Evolutionary conservation across 1,284 basidiomycete species (phyloP), one percentile per base, ranked within the genome.

Genomic region (Melampsora larici-populina): DNA sequence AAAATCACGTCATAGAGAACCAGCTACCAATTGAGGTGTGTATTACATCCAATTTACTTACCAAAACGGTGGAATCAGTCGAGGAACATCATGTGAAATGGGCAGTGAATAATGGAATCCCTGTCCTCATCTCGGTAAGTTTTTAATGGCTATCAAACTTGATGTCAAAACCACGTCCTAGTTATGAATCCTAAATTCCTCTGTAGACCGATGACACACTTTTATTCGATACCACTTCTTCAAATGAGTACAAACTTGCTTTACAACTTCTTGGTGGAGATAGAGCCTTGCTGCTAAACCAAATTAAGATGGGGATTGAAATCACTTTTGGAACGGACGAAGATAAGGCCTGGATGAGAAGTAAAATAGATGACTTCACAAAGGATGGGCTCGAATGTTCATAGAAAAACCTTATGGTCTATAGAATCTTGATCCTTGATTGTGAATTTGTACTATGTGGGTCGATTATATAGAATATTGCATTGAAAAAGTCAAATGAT

Each of bases 1-100:
- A 43, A 58, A 31, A 55, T 48, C 21, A 67, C 21, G 66, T 75
- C 21, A 15, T 75, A 29, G 46, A 26, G 46, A 18, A 15, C n/a
- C 67, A 75, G 58, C 33, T 48, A 29, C 73, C 73, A n/a, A 75
- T 75, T 36, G 73, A 75, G 46, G 67, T 75, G 15, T 75, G 73
- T 58, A 29, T 75, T 6, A 67, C 73, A 24, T 75, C 73, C 2
- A 75, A 75, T 29, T 26, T 75, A 1, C 66, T 67, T 36, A 36
- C 40, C 24, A 46, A 48, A 31, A 64, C 64, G 15, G 46, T 75
- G 17, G 21, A 18, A 65, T 58, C 48, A 9, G 26, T 75, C 9
- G 64, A 75, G 51, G 48, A 49, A 17, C 73, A 75, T 48, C 73
- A 75, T 68, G 36, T 75, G 13, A 43, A 24, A 43, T 75, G 73